These are phyloP conservation scores for Xylaria grammica DNA, from an alignment of 495 filamentous ascomycete genomes.

Conservation along the genomic window DNA sequence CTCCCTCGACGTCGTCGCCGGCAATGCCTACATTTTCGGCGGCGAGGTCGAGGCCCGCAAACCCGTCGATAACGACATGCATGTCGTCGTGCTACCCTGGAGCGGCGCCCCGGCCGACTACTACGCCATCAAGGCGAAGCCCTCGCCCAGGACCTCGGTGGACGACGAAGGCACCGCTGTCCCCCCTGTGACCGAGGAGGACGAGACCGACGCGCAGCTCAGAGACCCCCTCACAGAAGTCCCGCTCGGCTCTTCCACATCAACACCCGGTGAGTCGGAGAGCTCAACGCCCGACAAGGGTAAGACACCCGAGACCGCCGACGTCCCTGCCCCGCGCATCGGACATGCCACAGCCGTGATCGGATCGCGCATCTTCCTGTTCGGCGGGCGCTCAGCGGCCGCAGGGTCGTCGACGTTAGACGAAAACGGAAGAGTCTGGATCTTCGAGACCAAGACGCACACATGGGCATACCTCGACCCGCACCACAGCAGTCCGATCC, in stretches of 20 bases:
- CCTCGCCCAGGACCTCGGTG: conserved; percentile 20
- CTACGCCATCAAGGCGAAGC: conserved; percentile 55
- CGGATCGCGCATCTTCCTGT: conserved; percentile 66
- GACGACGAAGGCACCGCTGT: neutral
- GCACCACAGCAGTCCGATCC: conserved; percentile 41
- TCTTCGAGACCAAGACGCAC: conserved; percentile 63
- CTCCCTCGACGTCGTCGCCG: conserved; percentile 66
- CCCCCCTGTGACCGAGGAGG: conserved; percentile 44
- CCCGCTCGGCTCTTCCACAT: conserved; percentile 26
- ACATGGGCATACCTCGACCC: conserved; percentile 64
- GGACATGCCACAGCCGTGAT: conserved; percentile 65
- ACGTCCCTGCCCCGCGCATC: conserved; percentile 56
- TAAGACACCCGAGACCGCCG: conserved; percentile 7
- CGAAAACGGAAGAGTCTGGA: conserved; percentile 69
- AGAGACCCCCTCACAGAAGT: conserved; percentile 33
- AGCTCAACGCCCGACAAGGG: conserved; percentile 21
- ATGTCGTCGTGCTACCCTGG: conserved; percentile 65
- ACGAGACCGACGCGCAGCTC: conserved; percentile 38
- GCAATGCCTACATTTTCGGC: conserved; percentile 73
- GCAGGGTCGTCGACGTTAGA: conserved; percentile 53
- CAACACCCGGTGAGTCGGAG: neutral
- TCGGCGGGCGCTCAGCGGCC: conserved; percentile 59
- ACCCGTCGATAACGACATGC: conserved; percentile 71
- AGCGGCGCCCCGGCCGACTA: conserved; percentile 61
- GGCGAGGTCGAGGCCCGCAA: conserved; percentile 58